Evolutionary conservation across 306 rosid species (phyloP).

Genomic region (Canavalia ensiformis): DNA sequence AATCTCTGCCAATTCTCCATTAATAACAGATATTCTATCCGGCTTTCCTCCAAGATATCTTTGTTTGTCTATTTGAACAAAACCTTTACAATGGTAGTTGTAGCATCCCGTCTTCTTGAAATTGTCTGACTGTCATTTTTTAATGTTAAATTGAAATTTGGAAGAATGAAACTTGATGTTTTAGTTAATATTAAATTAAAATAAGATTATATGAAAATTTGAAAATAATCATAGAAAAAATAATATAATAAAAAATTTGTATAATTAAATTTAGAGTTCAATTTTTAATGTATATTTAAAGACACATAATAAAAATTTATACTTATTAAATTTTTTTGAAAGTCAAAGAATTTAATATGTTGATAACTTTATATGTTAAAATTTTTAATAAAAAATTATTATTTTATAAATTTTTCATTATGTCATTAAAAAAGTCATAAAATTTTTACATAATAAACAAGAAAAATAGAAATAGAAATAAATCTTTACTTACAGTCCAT

Average conservation of each 20-base stretch:
- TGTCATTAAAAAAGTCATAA: not conserved
- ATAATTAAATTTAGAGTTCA: too few relatives aligned
- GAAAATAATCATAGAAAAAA: not conserved
- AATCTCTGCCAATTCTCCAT: rapidly evolving
- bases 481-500: conserved; percentile 32
- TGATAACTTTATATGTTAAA: too few relatives aligned
- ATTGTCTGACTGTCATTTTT: not conserved
- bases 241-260: too few relatives aligned
- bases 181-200: not conserved
- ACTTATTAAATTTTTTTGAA: too few relatives aligned
- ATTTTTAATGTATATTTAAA: too few relatives aligned
- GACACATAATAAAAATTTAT: too few relatives aligned
- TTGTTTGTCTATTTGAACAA: not conserved
- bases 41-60: not conserved
- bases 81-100: not conserved
- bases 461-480: not conserved
- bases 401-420: too few relatives aligned
- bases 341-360: too few relatives aligned
- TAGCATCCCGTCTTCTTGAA: conserved; percentile 8
- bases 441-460: not conserved
- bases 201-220: too few relatives aligned
- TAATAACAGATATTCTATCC: not conserved
- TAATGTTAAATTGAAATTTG: not conserved
- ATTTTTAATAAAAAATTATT: too few relatives aligned
- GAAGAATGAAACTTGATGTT: not conserved